Conservation (phyloP, 1,284 basidiomycete species). For the Schizophyllum commune region DNA sequence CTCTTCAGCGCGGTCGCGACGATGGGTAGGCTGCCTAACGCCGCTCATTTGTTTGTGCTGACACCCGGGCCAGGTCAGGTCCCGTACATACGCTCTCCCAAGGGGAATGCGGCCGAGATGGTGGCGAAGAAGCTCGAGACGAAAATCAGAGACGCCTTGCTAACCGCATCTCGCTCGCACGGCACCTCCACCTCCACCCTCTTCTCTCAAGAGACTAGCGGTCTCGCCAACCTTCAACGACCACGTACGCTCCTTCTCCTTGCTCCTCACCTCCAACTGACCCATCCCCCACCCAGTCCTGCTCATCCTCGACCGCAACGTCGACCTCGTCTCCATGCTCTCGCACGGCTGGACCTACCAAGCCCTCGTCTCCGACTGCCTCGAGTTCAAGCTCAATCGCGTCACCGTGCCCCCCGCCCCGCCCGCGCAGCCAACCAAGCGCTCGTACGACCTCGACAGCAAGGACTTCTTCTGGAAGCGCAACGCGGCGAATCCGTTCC, state of each 20-base stretch:
- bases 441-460: constrained; percentile 92
- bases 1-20: constrained; percentile 94
- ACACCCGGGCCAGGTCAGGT: constrained; percentile 59
- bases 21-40: constrained; percentile 47
- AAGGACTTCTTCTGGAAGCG: constrained; percentile 99
- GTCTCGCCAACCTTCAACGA: constrained; percentile 70
- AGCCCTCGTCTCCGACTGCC: constrained; percentile 94
- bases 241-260: constrained; percentile 52
- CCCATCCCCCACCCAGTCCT: constrained; percentile 52
- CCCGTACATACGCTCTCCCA: constrained; percentile 91
- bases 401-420: constrained; percentile 60
- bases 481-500: constrained; percentile 95
- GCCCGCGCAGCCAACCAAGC: constrained; percentile 57
- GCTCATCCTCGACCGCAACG: constrained; percentile 89
- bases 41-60: not conserved
- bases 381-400: constrained; percentile 95
- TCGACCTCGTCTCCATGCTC: constrained; percentile 92
- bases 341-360: constrained; percentile 99
- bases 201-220: constrained; percentile 67
- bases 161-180: constrained; percentile 64
- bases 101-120: constrained; percentile 98
- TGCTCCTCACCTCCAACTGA: constrained; percentile 9
- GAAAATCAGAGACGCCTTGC: constrained; percentile 88
- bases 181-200: constrained; percentile 41
- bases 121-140: constrained; percentile 92